Conservation (phyloP, 768 basidiomycete species). For the Hericium erinaceus region DNA sequence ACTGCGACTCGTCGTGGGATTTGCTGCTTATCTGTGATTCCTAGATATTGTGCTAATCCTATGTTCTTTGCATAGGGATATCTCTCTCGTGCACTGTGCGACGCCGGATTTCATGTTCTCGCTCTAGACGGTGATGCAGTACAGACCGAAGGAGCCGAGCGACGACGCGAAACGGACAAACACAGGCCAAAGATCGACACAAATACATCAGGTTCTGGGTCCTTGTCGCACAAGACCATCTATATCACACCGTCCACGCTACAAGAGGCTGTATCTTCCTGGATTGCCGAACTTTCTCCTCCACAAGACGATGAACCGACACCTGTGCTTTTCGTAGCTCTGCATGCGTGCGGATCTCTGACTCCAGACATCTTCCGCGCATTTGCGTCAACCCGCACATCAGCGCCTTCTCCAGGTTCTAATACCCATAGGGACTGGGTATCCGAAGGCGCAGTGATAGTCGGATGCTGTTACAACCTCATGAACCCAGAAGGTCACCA, state of each 20-base stretch:
- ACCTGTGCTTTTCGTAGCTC: slow-evolving; percentile 54
- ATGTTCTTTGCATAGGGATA: slow-evolving; percentile 37
- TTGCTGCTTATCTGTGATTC: background rate
- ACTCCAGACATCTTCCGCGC: slow-evolving; percentile 58
- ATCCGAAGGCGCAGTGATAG: slow-evolving; percentile 45
- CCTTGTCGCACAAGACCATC: slow-evolving; percentile 47
- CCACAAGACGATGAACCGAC: slow-evolving; percentile 5
- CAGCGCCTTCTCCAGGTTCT: background rate
- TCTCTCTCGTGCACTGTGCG: slow-evolving; percentile 41
- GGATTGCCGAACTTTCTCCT: slow-evolving; percentile 31
- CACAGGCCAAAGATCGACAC: slow-evolving; percentile 2
- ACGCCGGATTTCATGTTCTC: slow-evolving; percentile 37
- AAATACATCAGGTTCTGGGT: slow-evolving; percentile 14
- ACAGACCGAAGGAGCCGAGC: slow-evolving; percentile 50
- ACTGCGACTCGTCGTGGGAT: background rate
- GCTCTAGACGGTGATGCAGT: slow-evolving; percentile 55
- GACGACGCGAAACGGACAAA: slow-evolving; percentile 28
- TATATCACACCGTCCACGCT: slow-evolving; percentile 44
- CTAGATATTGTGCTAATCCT: background rate
- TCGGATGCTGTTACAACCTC: slow-evolving; percentile 78
- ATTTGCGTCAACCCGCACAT: slow-evolving; percentile 11
- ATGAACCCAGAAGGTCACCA: slow-evolving; percentile 40
- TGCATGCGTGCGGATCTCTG: slow-evolving; percentile 72
- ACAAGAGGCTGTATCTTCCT: slow-evolving; percentile 36
- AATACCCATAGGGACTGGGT: slow-evolving; percentile 28